Evolutionary conservation across 192 early-diverging fungal genomes (phyloP).

Genomic region (Rhizophagus clarus): DNA sequence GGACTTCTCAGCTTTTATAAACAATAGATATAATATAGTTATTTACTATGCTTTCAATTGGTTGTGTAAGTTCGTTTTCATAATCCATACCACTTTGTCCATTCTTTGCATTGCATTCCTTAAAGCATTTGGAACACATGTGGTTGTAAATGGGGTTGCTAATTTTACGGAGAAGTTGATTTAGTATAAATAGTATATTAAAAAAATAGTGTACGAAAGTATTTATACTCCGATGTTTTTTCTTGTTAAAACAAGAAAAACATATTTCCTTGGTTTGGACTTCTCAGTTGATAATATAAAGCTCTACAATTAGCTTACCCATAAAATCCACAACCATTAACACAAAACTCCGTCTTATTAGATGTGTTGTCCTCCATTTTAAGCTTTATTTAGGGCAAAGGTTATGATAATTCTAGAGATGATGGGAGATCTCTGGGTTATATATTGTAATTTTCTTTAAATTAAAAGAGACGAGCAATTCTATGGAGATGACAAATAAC

Average conservation of each 20-base stretch:
- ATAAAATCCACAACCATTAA: slow-evolving; percentile 75
- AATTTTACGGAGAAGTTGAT: slow-evolving; percentile 1
- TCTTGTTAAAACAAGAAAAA: neutral
- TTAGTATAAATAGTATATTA: neutral
- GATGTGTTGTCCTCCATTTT: slow-evolving; percentile 73
- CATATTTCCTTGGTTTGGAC: neutral
- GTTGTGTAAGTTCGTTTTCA: neutral
- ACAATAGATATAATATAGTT: neutral
- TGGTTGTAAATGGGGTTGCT: slow-evolving; percentile 69
- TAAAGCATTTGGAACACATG: slow-evolving; percentile 80
- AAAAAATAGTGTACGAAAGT: slow-evolving; percentile 14
- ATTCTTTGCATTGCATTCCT: slow-evolving; percentile 57
- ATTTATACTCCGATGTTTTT: neutral
- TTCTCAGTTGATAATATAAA: neutral
- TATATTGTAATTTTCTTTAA: neutral
- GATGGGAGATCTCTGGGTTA: neutral
- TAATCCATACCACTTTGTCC: slow-evolving; percentile 42
- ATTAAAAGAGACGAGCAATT: neutral
- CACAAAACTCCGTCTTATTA: slow-evolving; percentile 61
- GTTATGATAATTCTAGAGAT: neutral
- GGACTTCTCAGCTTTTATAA: slow-evolving; percentile 30
- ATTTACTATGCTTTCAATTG: neutral
- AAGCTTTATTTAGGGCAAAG: neutral
- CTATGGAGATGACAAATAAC: neutral
- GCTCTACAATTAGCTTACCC: slow-evolving; percentile 42